Base-by-base conservation (phyloP, 2,329 filamentous ascomycete genomes). In the Botrytis elliptica region DNA sequence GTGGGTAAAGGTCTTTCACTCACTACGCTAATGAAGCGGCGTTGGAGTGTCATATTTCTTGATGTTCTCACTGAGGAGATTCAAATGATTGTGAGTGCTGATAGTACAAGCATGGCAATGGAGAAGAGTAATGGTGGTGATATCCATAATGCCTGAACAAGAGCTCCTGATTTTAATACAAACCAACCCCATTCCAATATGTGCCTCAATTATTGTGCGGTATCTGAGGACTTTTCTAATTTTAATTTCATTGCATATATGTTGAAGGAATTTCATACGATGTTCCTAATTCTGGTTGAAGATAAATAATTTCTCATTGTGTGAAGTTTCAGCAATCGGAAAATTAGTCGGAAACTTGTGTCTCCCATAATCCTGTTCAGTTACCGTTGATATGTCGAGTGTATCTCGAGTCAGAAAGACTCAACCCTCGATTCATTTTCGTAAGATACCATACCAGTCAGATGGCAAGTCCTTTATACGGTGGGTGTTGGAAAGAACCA, bases 171-270 rank as follows among this genome's bases (percentile, higher is more conserved):
- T 29, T 42, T 62, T 22, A 33, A 6, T 46, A 33, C 9, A 12
- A 33, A 7, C 6, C n/a, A 12, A 22, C 29, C 6, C 14, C n/a
- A 33, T 33, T 33, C 0, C 9, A 18, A 10, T 20, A 20, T 22
- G 9, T 46, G 5, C 29, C 40, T 12, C 8, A 2, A 9, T 64
- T 29, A 64, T 64, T 5, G 38, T 12, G 3, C n/a, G 10, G 16
- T n/a, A 3, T 12, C 9, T 29, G 25, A 29, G 9, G 3, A 12
- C 0, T 57, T 20, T 25, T 46, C 25, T 1, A 1, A n/a, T 55
- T 55, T 16, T 14, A 1, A 16, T n/a, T n/a, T 14, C 25, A n/a
- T 55, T 7, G n/a, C 5, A 55, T 55, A n/a, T 55, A 10, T 1
- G 29, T 29, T 22, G 16, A 33, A 33, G 4, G n/a, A 46, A 44